Evolutionary conservation across 1,139 yeast species (phyloP), one percentile per base, ranked within the genome.

Genomic region (Hyphopichia fennica): DNA sequence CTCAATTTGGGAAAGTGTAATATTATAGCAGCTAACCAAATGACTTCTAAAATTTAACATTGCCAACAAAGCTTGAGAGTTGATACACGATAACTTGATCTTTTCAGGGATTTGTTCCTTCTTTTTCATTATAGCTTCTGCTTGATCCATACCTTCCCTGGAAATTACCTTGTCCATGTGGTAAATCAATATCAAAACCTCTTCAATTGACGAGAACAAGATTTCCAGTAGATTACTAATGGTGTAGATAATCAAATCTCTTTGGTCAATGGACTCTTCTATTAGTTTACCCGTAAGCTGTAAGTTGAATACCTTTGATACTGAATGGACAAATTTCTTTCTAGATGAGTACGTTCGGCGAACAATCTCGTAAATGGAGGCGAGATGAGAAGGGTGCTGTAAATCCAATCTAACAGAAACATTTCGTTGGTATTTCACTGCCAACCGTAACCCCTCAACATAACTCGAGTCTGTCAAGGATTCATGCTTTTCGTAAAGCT

Each of bases 391-490:
- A 1, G 37, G 13, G 3, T 20, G 22, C 9, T 18, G 32, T 10
- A 23, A 27, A 6, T 17, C 9, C 15, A 9, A 14, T 3, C 25
- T 11, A 8, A 14, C 18, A 22, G 67, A 54, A 20, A 66, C 47
- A 25, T 55, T 48, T 41, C 53, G 58, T 19, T 77, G 58, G 54
- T 79, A 82, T 1, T 61, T 55, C 2, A 76, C 72, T 0, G 89
- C 87, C 25, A 70, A 48, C 40, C 66, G 75, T n/a, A 87, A 57
- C 0, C 93, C 93, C 46, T 83, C 87, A 1, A 71, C 59, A 50
- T 86, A 82, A 43, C 82, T 75, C 2, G 82, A 66, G 43, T 84
- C 90, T 22, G 86, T 75, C 53, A 89, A 67, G 1, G 89, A 79
- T 54, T 86, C 91, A 54, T 86, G 82, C 48, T 81, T 84, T 17